Evolutionary conservation across 2,329 filamentous ascomycete genomes (phyloP).

Genomic region (Cercospora brassicicola): DNA sequence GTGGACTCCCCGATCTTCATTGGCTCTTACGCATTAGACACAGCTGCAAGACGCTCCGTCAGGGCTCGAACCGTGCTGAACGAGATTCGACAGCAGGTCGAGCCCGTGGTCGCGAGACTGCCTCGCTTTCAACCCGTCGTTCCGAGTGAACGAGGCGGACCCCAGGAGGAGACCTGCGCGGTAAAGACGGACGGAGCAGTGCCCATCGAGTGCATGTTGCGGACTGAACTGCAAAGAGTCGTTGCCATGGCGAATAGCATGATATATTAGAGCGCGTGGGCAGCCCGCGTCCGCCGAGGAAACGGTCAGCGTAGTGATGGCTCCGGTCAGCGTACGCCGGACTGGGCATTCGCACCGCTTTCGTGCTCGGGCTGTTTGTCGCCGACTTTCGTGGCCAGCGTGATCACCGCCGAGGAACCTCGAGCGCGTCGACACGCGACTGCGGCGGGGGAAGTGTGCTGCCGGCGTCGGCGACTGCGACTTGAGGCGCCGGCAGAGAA

Average conservation of each 20-base stretch:
- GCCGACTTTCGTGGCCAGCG: not conserved
- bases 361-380: not conserved
- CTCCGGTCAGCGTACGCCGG: not conserved
- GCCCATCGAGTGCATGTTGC: not conserved
- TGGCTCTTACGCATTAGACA: constrained; percentile 5
- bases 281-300: not conserved
- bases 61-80: constrained; percentile 8
- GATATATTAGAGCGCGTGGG: not conserved
- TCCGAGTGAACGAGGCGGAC: not conserved
- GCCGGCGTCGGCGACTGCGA: not conserved
- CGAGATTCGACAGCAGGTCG: constrained; percentile 6
- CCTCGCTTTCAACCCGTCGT: not conserved
- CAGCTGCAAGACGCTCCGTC: constrained; percentile 4
- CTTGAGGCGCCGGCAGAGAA: not conserved
- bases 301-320: not conserved
- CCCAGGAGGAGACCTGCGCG: not conserved
- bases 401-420: not conserved
- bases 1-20: constrained; percentile 3
- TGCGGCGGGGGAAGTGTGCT: not conserved
- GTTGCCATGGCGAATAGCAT: not conserved
- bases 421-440: not conserved
- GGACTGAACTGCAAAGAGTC: not conserved
- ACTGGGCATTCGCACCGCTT: not conserved
- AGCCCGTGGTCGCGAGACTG: constrained; percentile 2
- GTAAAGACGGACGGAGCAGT: not conserved